Base-by-base conservation (phyloP, 257 asterid genomes). In the Parsonsia alboflavescens region DNA sequence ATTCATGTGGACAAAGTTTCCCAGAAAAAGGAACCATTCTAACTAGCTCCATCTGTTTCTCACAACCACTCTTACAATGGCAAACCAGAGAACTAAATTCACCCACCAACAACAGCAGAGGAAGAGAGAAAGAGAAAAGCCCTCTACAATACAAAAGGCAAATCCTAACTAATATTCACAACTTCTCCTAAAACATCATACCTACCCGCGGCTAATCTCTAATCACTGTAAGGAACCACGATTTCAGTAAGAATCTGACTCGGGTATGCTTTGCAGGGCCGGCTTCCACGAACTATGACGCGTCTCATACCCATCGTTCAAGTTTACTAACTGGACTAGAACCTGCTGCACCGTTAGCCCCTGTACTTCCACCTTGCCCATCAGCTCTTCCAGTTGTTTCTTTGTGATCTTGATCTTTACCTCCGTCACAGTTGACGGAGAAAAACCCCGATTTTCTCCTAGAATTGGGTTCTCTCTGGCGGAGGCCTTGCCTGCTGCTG, bases 321-420 rank as follows among this genome's bases (percentile, higher is more conserved):
- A 74, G 71, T 77, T 67, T 77, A 80, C 74, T 68, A 89, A 57
- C 45, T 80, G 76, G 2, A 73, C 71, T 58, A 88, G 41, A 22
- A 86, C 77, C 70, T 88, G 83, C 24, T 83, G 81, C 46, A 80
- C 78, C 21, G 91, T 50, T 44, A 82, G 12, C 8, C 88, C 89
- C 48, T 80, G 59, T 17, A 66, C 68, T 0, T 84, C 84, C 0
- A 76, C 84, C 44, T 80, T 78, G 9, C 77, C 76, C 84, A 88
- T 1, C 54, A 88, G 6, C 26, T 76, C 83, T 63, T 82, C 88
- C 78, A 88, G 48, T 22, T 90, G 88, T 59, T 76, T 88, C 88
- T 82, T 90, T 2, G 90, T 81, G 70, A 88, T 82, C 73, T 80
- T 88, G 73, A 90, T 79, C 78, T 90, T 90, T 66, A 90, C 88